A percentile compares a stretch with the other conserved stretches of the same genome.
Evolutionary conservation across 345 rosid species (phyloP).

Genomic region (Raphanus sativus): DNA sequence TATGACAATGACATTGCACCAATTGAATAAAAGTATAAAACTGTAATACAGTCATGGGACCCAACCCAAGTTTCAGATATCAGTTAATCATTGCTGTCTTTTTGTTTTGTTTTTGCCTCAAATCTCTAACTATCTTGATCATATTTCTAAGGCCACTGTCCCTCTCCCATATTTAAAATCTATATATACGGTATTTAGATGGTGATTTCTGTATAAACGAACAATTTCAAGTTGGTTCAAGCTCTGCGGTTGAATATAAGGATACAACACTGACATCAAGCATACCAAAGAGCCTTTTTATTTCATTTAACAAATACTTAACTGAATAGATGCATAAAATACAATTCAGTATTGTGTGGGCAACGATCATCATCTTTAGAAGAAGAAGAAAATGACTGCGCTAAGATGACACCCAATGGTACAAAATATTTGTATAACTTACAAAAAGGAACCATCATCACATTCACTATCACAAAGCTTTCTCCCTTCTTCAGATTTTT

Average conservation of each 20-base stretch:
- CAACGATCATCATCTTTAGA: background rate
- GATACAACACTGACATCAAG: background rate
- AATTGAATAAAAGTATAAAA: background rate
- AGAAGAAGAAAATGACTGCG: background rate
- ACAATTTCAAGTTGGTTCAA: background rate
- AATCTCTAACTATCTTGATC: background rate
- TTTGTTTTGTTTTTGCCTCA: background rate
- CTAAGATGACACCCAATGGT: background rate
- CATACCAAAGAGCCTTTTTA: background rate
- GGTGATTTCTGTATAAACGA: background rate
- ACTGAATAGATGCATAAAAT: background rate
- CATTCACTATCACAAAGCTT: slow-evolving; percentile 18
- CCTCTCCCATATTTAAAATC: too few relatives aligned
- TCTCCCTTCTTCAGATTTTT: background rate
- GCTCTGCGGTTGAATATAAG: background rate
- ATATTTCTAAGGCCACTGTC: background rate
- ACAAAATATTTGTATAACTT: slow-evolving; percentile 23
- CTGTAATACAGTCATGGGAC: background rate
- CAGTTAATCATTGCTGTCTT: background rate
- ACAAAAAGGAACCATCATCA: slow-evolving; percentile 19
- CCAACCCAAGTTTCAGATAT: slow-evolving; percentile 6
- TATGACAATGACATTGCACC: background rate
- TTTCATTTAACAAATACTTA: too few relatives aligned
- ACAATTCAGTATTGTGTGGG: background rate
- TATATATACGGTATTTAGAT: too few relatives aligned